These are phyloP conservation scores for Cardamine resedifolia DNA, from an alignment of 345 rosid species.

Conservation along the genomic window DNA sequence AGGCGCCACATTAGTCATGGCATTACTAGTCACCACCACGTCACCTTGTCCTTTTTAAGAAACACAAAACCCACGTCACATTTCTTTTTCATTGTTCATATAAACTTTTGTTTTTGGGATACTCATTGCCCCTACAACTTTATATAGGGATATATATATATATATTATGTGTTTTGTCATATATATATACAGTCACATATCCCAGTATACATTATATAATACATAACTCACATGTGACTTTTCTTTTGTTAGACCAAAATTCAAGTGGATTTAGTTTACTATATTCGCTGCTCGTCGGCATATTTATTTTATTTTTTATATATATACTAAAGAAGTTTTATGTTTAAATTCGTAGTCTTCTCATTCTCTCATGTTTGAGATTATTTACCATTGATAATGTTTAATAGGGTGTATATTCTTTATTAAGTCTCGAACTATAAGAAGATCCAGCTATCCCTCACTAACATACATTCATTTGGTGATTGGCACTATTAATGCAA, in stretches of 20 bases:
- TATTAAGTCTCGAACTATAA: background rate
- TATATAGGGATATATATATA: background rate
- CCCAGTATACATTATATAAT: background rate
- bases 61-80: background rate
- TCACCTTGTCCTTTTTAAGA: constrained; percentile 31
- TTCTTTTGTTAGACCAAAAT: background rate
- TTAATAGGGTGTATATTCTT: background rate
- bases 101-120: background rate
- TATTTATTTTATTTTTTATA: background rate
- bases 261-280: background rate
- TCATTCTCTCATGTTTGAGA: background rate
- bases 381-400: too few species aligned
- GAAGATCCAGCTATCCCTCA: background rate
- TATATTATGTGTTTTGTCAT: background rate
- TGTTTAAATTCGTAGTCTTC: background rate
- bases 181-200: background rate
- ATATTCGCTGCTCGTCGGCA: background rate
- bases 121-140: background rate
- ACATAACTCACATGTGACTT: background rate
- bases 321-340: background rate
- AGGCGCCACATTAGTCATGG: constrained; percentile 34
- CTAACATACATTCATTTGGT: background rate
- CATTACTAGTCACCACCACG: constrained; percentile 33
- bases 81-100: background rate
- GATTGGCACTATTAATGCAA: background rate